Evolutionary conservation across 176 grass and related monocot species (phyloP).

Genomic region (Oryza coarctata): DNA sequence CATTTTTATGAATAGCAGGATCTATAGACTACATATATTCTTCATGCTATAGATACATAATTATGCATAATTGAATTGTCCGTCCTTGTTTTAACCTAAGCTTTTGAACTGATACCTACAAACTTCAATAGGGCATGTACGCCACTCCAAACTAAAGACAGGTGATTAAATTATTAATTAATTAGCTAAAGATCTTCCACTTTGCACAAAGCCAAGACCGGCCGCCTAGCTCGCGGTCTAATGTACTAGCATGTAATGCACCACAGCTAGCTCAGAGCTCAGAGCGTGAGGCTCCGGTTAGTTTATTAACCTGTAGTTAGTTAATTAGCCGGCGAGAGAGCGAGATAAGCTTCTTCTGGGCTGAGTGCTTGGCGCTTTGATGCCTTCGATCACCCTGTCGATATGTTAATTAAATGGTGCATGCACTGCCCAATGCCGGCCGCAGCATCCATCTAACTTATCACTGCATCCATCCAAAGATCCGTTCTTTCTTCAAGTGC

Average conservation of each 20-base stretch:
- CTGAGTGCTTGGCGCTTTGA: conserved; percentile 20
- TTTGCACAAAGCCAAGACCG: conserved; percentile 17
- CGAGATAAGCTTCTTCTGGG: conserved; percentile 42
- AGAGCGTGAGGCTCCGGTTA: not conserved
- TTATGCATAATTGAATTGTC: no score
- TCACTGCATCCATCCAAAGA: not conserved
- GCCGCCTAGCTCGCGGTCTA: not conserved
- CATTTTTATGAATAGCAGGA: no score
- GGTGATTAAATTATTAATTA: not conserved
- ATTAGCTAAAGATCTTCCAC: conserved; percentile 16
- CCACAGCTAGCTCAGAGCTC: conserved; percentile 24
- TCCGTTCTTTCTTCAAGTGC: conserved; percentile 7
- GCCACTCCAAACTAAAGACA: not conserved
- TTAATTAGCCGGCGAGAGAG: conserved; percentile 7
- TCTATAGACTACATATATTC: no score
- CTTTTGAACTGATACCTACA: not conserved
- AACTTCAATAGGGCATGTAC: not conserved
- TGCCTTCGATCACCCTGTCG: conserved; percentile 1
- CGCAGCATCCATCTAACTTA: not conserved
- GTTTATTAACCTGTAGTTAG: conserved; percentile 17
- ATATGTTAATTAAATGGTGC: conserved; percentile 51
- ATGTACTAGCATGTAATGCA: conserved; percentile 20
- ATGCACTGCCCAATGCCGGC: conserved; percentile 33
- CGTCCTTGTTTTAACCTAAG: no score
- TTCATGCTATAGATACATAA: no score